phyloP scores from a whole-genome alignment of 176 grass and related monocot genomes.

The Phragmites australis region DNA sequence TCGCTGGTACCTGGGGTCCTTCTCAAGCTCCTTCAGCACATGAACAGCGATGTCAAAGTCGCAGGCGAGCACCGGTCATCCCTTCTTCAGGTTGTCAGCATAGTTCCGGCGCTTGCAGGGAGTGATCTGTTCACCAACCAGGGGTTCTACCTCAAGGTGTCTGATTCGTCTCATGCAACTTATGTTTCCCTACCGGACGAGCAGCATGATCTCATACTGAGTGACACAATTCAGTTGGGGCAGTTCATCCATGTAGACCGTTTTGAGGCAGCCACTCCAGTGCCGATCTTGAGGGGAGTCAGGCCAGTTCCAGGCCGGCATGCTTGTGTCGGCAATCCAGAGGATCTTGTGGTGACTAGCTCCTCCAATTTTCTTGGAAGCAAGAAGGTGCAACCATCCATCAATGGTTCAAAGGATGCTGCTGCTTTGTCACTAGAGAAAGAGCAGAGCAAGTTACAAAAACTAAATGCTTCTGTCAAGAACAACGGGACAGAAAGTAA shows the following conservation, averaged over 20 bases:
- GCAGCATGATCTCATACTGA: conserved; percentile 82
- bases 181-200: conserved; percentile 75
- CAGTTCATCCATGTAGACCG: conserved; percentile 82
- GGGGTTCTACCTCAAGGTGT: conserved; percentile 92
- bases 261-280: conserved; percentile 73
- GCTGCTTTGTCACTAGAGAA: conserved; percentile 45
- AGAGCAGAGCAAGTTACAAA: conserved; percentile 59
- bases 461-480: conserved; percentile 53
- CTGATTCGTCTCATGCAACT: conserved; percentile 78
- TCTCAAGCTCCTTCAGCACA: conserved; percentile 90
- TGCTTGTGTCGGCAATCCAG: conserved; percentile 70
- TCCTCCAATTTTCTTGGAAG: conserved; percentile 51
- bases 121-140: conserved; percentile 75
- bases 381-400: conserved; percentile 38
- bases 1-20: conserved; percentile 71
- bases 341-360: conserved; percentile 72
- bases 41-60: conserved; percentile 71
- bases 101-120: conserved; percentile 76
- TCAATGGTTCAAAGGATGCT: conserved; percentile 42
- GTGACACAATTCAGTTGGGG: conserved; percentile 89
- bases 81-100: conserved; percentile 92
- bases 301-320: conserved; percentile 74
- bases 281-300: conserved; percentile 74
- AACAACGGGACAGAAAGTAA: conserved; percentile 52
- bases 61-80: conserved; percentile 64